Conservation (phyloP, 2,329 filamentous ascomycete species). For the Colletotrichum tamarilloi region DNA sequence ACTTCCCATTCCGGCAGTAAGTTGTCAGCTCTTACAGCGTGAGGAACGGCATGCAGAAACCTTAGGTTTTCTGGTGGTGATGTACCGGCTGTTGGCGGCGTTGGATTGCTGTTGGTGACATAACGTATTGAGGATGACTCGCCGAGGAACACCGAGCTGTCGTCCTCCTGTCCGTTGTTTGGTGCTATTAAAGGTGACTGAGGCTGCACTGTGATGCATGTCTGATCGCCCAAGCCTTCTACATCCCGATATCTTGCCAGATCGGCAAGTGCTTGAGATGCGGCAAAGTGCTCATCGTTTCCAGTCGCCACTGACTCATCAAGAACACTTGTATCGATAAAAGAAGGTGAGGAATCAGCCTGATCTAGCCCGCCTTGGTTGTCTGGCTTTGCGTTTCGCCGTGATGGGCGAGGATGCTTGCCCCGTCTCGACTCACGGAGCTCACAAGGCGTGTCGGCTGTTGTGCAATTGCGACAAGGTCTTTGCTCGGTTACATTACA, state of each 20-base stretch:
- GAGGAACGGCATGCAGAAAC: slow-evolving; percentile 46
- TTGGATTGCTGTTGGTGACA: slow-evolving; percentile 53
- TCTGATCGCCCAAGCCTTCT: not conserved
- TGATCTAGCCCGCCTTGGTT: not conserved
- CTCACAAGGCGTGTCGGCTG: slow-evolving; percentile 43
- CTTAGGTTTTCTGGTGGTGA: slow-evolving; percentile 40
- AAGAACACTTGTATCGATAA: not conserved
- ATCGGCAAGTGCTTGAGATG: not conserved
- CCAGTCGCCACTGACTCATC: not conserved
- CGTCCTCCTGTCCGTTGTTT: slow-evolving; percentile 7
- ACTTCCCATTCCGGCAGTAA: slow-evolving; percentile 50
- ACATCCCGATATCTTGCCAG: not conserved
- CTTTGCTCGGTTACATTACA: slow-evolving; percentile 48
- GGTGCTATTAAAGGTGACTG: not conserved
- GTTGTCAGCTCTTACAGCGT: slow-evolving; percentile 46
- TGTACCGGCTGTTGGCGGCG: not conserved
- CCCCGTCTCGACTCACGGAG: slow-evolving; percentile 48
- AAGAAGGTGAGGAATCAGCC: not conserved
- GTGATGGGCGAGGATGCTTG: slow-evolving; percentile 40
- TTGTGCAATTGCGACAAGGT: slow-evolving; percentile 47
- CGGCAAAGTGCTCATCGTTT: not conserved
- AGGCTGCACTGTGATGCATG: not conserved
- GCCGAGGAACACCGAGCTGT: slow-evolving; percentile 53
- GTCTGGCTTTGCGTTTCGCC: not conserved
- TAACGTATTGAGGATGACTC: slow-evolving; percentile 61